phyloP scores from a whole-genome alignment of 2,329 filamentous ascomycete species.

The Torrubiella hemipterigena region DNA sequence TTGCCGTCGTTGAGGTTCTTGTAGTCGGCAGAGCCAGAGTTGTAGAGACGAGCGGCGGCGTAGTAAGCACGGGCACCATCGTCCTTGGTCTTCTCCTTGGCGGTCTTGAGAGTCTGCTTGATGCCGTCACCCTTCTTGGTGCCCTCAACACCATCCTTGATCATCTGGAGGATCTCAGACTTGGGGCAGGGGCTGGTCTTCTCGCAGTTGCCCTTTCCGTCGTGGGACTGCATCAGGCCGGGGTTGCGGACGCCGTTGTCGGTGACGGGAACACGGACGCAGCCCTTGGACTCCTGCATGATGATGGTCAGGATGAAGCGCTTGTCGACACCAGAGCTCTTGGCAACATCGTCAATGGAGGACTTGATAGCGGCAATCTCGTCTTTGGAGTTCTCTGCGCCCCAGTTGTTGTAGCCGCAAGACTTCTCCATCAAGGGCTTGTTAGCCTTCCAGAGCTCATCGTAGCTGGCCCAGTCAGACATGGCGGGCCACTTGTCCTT shows the following conservation, averaged over 20 bases:
- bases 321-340: constrained; percentile 7
- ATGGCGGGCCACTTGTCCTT: constrained; percentile 2
- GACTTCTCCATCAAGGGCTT: constrained; percentile 5
- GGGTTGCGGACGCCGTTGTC: constrained; percentile 10
- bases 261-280: constrained; percentile 9
- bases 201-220: constrained; percentile 8
- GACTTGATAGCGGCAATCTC: constrained; percentile 8
- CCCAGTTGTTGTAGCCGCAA: constrained; percentile 10
- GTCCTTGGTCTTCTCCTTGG: constrained; percentile 3
- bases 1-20: constrained; percentile 10
- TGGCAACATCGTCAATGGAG: constrained; percentile 8
- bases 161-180: constrained; percentile 8
- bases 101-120: constrained; percentile 5
- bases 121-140: constrained; percentile 9
- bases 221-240: constrained; percentile 11
- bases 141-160: constrained; percentile 9
- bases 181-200: constrained; percentile 7
- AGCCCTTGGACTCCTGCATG: constrained; percentile 17
- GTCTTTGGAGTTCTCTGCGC: constrained; percentile 7
- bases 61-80: constrained; percentile 8
- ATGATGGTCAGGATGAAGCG: constrained; percentile 16
- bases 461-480: constrained; percentile 5
- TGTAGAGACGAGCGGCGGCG: constrained; percentile 11
- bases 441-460: constrained; percentile 9
- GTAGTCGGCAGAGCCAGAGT: constrained; percentile 12